Conservation (phyloP, 23 red algal species). For the Gracilaria caudata region DNA sequence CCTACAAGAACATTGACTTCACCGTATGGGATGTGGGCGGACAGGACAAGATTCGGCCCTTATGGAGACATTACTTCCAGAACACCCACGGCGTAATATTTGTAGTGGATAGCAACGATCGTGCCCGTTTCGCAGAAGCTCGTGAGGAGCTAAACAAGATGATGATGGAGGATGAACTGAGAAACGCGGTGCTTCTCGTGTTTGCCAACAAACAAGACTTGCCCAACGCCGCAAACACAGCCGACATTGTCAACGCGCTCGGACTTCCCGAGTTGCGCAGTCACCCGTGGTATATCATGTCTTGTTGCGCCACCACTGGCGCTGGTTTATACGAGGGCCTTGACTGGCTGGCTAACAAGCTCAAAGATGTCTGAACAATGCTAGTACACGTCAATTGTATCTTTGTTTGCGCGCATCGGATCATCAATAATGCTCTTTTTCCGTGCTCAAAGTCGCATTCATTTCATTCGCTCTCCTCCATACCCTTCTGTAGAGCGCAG, state of each 20-base stretch:
- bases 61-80: slow-evolving; percentile 82
- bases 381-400: background rate
- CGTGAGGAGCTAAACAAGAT: slow-evolving; percentile 88
- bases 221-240: slow-evolving; percentile 59
- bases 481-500: too few relatives aligned
- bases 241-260: slow-evolving; percentile 74
- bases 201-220: slow-evolving; percentile 91
- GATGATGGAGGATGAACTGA: slow-evolving; percentile 78
- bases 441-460: slow-evolving; percentile 1
- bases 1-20: slow-evolving; percentile 93
- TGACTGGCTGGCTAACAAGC: slow-evolving; percentile 83
- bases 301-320: slow-evolving; percentile 87
- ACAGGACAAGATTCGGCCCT: slow-evolving; percentile 86
- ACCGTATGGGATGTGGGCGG: slow-evolving; percentile 97
- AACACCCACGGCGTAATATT: slow-evolving; percentile 93
- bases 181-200: slow-evolving; percentile 79
- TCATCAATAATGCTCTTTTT: background rate
- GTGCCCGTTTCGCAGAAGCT: slow-evolving; percentile 79
- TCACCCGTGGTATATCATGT: slow-evolving; percentile 80
- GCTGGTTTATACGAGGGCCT: slow-evolving; percentile 87
- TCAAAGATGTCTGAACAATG: slow-evolving; percentile 40
- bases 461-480: slow-evolving; percentile 3
- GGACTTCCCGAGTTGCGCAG: slow-evolving; percentile 66
- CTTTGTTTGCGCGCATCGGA: slow-evolving; percentile 5
- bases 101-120: slow-evolving; percentile 96